These are phyloP conservation scores for Cubamyces sp. DNA, from an alignment of 768 basidiomycete species.

Conservation along the genomic window DNA sequence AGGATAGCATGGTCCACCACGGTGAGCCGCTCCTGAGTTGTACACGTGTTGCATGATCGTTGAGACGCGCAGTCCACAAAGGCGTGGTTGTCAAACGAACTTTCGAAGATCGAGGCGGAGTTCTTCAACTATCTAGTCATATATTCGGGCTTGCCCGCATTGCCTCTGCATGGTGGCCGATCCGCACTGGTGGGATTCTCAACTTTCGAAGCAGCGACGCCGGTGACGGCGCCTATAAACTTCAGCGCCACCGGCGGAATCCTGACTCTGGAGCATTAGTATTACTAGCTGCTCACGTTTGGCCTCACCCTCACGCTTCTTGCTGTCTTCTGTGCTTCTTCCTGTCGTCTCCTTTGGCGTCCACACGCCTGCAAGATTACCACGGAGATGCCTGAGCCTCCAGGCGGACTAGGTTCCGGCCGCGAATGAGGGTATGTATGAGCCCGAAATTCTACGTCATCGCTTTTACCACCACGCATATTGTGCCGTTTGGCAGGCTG, in stretches of 20 bases:
- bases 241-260: conserved; percentile 58
- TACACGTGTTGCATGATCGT: neutral
- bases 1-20: conserved; percentile 52
- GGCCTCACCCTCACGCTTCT: conserved; percentile 70
- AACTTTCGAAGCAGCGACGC: conserved; percentile 15
- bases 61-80: conserved; percentile 17
- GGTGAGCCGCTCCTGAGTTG: conserved; percentile 42
- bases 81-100: conserved; percentile 40
- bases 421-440: too few relatives aligned
- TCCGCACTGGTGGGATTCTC: conserved; percentile 17
- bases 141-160: conserved; percentile 55
- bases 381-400: too few relatives aligned
- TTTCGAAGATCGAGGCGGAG: conserved; percentile 49
- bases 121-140: conserved; percentile 70
- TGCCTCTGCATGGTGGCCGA: conserved; percentile 48
- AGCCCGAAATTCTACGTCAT: too few relatives aligned
- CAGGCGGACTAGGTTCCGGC: too few relatives aligned
- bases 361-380: conserved; percentile 67
- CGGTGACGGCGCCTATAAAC: conserved; percentile 36
- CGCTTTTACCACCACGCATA: too few relatives aligned
- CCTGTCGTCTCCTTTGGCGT: conserved; percentile 69
- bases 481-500: too few relatives aligned
- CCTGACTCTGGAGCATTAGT: conserved; percentile 61
- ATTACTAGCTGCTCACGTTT: conserved; percentile 82
- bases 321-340: conserved; percentile 60